These are phyloP conservation scores for Pelargonium cotyledonis DNA, from an alignment of 441 rosid genomes.

Conservation along the genomic window DNA sequence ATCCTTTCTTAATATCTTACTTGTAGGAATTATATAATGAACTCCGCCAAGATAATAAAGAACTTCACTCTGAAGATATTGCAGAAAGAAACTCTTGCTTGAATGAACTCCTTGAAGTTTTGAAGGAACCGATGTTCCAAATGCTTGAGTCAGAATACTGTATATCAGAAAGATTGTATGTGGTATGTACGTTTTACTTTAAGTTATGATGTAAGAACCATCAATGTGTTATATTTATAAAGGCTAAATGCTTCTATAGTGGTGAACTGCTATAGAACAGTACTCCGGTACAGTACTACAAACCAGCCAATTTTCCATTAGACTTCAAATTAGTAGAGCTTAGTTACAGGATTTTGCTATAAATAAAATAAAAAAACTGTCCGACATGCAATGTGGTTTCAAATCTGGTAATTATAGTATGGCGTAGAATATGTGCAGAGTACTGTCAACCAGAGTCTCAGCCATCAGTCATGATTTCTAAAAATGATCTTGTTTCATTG, in stretches of 20 bases:
- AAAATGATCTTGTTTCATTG: conserved; percentile 4
- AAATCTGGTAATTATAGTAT: background rate
- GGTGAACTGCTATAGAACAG: background rate
- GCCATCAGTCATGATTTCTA: background rate
- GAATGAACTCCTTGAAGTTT: conserved; percentile 29
- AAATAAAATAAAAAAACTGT: background rate
- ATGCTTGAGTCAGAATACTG: conserved; percentile 47
- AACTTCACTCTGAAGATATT: conserved; percentile 23
- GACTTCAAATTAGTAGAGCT: background rate
- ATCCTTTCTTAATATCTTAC: conserved; percentile 18
- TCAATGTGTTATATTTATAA: background rate
- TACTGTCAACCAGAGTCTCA: background rate
- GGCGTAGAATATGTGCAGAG: background rate
- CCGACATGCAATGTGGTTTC: background rate
- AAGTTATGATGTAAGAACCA: conserved; percentile 4
- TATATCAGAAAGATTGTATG: conserved; percentile 36
- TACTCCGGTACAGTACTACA: background rate
- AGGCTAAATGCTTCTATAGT: background rate
- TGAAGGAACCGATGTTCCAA: conserved; percentile 41
- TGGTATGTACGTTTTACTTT: conserved; percentile 31
- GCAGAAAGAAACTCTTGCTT: conserved; percentile 27
- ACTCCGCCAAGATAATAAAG: conserved; percentile 25
- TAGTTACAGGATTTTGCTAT: background rate
- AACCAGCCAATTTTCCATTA: background rate
- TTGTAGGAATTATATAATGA: conserved; percentile 42